Evolutionary conservation across 2,329 filamentous ascomycete species (phyloP), one percentile per base, ranked within the genome.

Genomic region (Epicoccum nigrum): DNA sequence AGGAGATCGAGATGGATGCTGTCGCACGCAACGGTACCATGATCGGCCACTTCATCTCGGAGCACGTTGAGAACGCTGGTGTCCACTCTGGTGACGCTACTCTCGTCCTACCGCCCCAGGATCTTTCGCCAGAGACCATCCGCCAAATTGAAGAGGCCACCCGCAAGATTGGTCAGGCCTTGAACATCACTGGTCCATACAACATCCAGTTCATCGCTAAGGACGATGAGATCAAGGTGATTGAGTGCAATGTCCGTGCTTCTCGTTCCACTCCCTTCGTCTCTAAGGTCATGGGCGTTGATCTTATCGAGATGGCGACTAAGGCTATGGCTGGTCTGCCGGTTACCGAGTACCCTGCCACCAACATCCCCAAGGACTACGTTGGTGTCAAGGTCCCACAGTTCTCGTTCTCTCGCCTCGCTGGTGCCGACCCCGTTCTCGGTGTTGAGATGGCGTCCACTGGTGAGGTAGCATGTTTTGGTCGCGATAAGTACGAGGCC

Each of bases 161-260:
- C 12, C 83, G 88, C 62, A 97, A 97, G 83, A 97, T 99, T 64
- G 94, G 89, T 61, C 87, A 89, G 56, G 93, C 94, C 13, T 83
- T 97, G 52, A 97, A 97, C 72, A 88, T 99, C 49, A 97, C 94
- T 32, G 94, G 94, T 41, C 94, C 94, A 17, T 97, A 89, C 83
- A 99, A 99, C 77, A 99, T 99, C 58, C 94, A 99, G 74, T 97
- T 99, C 79, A 99, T 99, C 67, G 94, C 94, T 67, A 97, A 97
- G 80, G 92, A 97, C 74, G 97, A 97, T 73, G 93, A 97, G 62
- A 97, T 99, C 81, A 97, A 97, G 81, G 94, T 99, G 61, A 99
- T 99, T 59, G 94, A 99, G 78, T 97, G 94, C 77, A 99, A 99
- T 68, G 94, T 97, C 54, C 88, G 94, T 58, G 94, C 94, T 13